Evolutionary conservation across 2,329 filamentous ascomycete species (phyloP).

Genomic region (Sporothrix brunneoviolacea): DNA sequence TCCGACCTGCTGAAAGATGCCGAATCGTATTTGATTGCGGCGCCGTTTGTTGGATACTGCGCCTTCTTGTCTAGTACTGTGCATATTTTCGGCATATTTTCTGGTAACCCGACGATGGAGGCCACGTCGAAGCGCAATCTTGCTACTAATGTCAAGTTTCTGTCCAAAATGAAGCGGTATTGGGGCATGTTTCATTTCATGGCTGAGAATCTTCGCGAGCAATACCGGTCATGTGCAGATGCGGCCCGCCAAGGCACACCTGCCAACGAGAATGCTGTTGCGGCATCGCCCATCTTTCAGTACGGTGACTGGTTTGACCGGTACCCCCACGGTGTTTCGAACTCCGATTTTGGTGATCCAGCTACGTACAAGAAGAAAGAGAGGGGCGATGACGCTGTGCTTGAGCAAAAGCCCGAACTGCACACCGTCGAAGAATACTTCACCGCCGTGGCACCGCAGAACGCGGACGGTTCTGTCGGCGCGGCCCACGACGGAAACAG

Average conservation of each 20-base stretch:
- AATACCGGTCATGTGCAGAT: constrained; percentile 80
- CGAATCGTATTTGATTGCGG: constrained; percentile 72
- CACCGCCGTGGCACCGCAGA: constrained; percentile 63
- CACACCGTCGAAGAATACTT: constrained; percentile 95
- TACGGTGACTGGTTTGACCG: constrained; percentile 97
- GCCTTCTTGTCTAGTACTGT: constrained; percentile 89
- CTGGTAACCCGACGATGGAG: constrained; percentile 70
- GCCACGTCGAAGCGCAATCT: constrained; percentile 75
- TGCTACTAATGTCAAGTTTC: constrained; percentile 79
- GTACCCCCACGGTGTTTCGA: constrained; percentile 86
- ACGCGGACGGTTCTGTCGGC: constrained; percentile 30
- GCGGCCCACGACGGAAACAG: constrained; percentile 18
- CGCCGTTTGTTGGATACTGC: constrained; percentile 91
- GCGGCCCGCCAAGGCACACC: constrained; percentile 63
- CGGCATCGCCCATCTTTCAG: constrained; percentile 67
- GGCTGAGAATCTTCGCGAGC: constrained; percentile 82
- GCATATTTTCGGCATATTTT: constrained; percentile 90
- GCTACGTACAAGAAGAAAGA: constrained; percentile 62
- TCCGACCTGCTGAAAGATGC: constrained; percentile 77
- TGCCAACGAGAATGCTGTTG: constrained; percentile 35
- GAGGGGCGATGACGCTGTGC: constrained; percentile 75
- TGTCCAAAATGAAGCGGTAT: constrained; percentile 92
- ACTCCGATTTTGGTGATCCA: constrained; percentile 75
- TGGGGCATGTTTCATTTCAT: constrained; percentile 99
- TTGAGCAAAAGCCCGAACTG: constrained; percentile 80